Base-by-base conservation (phyloP, 1,284 basidiomycete genomes). In the Ceraceosorus guamensis region DNA sequence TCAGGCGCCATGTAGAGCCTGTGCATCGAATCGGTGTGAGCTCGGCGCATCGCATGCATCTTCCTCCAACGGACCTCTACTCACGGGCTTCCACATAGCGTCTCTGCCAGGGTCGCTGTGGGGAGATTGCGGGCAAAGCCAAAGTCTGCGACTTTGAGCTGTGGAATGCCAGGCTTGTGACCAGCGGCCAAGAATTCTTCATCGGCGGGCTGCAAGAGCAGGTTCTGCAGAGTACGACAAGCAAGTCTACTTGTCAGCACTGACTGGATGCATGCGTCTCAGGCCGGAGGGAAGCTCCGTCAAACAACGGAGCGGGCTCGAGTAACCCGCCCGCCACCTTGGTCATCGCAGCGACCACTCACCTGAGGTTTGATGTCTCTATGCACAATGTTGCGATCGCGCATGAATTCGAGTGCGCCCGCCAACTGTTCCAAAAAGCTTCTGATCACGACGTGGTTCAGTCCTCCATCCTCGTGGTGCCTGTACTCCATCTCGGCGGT, bases 1-100 rank as follows among this genome's bases (percentile, higher is more conserved):
- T 99, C 93, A 0, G 93, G 93, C 0, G 95, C 93, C 93, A 98
- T 99, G 79, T 99, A 99, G 34, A 99, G 79, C 48, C 39, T 41
- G 39, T 16, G 39, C 10, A 88, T 89, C 66, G n/a, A 37, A 4
- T 6, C 11, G 16, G 14, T 33, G 7, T 30, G 18, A 30, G 24
- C 32, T n/a, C 32, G 47, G n/a, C 16, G 11, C 31, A 8, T 6
- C 14, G 1, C 41, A 48, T 32, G n/a, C 3, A 52, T 88, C 77
- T 73, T 90, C 85, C 24, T 24, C 24, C 24, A 1, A 24, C 1
- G 2, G 24, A 24, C 24, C 2, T 24, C 39, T 41, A 41, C 39
- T 41, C 39, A 41, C 39, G 95, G 93, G 18, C 91, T 96, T 6
- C 95, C 93, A 74, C 93, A 99, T 0, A 99, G 81, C 2, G 93